Base-by-base conservation (phyloP, 2,329 filamentous ascomycete genomes). In the Achaetomium macrosporum region DNA sequence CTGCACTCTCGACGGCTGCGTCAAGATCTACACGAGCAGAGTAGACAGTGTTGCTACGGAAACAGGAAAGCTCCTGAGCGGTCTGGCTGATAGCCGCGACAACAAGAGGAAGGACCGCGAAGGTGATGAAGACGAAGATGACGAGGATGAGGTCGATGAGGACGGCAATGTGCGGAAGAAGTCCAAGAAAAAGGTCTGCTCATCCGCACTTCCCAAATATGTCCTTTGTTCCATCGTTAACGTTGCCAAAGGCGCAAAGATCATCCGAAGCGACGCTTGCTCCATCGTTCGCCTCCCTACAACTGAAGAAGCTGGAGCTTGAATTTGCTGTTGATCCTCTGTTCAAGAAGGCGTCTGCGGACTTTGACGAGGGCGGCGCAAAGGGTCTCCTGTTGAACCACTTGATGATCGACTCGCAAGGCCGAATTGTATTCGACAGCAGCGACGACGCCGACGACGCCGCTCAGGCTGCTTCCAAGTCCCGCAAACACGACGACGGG, bases 321-420 rank as follows among this genome's bases (percentile, higher is more conserved):
- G 93, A 99, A 65, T 96, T 99, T 60, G 85, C 91, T 0, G 92
- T 99, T 5, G 93, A 99, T 65, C 93, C 93, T 2, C 73, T 99
- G n/a, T 99, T 99, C 79, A 99, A 99, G 67, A 99, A 99, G 66
- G 92, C 92, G 0, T 95, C 92, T 6, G 93, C 93, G 41, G 93
- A 99, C 72, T 99, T 99, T 60, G 93, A 99, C 66, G 93, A 99
- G 72, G 93, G 93, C 17, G 93, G 93, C 52, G 93, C 93, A 52
- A 99, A 97, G 70, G 93, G 93, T 17, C 76, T 99, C 40, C 77
- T 99, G 17, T 78, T 99, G 31, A 99, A 99, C 65, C 92, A 99
- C 69, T 77, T 99, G n/a, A 89, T 92, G 65, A 96, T 99, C 59
- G 93, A 99, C 69, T 82, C 83, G 2, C 83, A 90, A 59, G 93